These are phyloP conservation scores for Xylaria longipes DNA, from an alignment of 495 filamentous ascomycete genomes.

Conservation along the genomic window DNA sequence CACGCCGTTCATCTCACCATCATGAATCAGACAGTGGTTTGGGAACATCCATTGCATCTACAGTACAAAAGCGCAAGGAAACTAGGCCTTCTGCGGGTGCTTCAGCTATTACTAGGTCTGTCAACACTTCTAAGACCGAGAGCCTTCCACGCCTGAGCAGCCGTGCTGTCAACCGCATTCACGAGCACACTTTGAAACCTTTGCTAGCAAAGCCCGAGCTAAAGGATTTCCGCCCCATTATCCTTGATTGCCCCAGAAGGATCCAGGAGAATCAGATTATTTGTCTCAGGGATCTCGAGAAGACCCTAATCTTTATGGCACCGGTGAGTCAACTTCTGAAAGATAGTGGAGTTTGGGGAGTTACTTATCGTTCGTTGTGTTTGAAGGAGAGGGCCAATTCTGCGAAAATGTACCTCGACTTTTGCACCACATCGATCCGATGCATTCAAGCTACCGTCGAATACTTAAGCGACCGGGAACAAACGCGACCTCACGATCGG, in stretches of 20 bases:
- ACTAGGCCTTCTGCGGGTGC: slow-evolving; percentile 29
- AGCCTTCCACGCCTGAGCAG: slow-evolving; percentile 52
- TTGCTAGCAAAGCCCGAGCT: slow-evolving; percentile 58
- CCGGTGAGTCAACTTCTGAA: slow-evolving; percentile 74
- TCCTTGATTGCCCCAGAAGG: slow-evolving; percentile 74
- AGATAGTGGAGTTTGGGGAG: slow-evolving; percentile 59
- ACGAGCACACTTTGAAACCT: slow-evolving; percentile 60
- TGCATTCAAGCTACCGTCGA: slow-evolving; percentile 84
- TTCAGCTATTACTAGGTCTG: slow-evolving; percentile 55
- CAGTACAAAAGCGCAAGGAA: slow-evolving; percentile 44
- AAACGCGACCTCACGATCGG: slow-evolving; percentile 77
- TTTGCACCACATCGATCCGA: slow-evolving; percentile 85
- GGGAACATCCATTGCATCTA: slow-evolving; percentile 61
- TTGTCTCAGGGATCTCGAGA: slow-evolving; percentile 87
- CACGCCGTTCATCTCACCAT: slow-evolving; percentile 56
- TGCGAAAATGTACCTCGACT: slow-evolving; percentile 73
- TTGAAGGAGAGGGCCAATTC: slow-evolving; percentile 77
- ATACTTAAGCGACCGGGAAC: slow-evolving; percentile 79
- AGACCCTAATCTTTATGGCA: slow-evolving; percentile 84
- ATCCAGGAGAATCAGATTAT: slow-evolving; percentile 81
- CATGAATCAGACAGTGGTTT: slow-evolving; percentile 69
- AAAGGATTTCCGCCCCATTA: slow-evolving; percentile 79
- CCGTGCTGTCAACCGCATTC: slow-evolving; percentile 60
- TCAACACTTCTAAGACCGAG: slow-evolving; percentile 48
- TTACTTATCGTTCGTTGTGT: slow-evolving; percentile 69